Conservation (phyloP, 2,329 filamentous ascomycete species). For the Nemania sp. region DNA sequence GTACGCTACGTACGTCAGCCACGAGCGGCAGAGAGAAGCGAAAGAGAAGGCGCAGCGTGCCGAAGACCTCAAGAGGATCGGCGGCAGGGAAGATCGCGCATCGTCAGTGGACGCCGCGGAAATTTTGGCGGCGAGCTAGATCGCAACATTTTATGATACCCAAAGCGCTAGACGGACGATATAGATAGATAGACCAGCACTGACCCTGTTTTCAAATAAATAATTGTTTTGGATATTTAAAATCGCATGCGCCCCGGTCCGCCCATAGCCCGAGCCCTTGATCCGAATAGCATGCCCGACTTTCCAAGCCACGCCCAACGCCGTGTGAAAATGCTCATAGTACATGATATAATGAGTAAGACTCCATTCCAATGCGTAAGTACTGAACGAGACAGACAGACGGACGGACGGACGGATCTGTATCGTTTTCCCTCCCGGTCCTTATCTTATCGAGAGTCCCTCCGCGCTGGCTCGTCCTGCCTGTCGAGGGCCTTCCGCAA, state of each 20-base stretch:
- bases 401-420: not conserved
- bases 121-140: slow-evolving; percentile 60
- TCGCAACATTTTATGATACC: slow-evolving; percentile 34
- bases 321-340: slow-evolving; percentile 22
- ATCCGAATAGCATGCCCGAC: slow-evolving; percentile 25
- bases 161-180: slow-evolving; percentile 25
- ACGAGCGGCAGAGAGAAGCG: slow-evolving; percentile 54
- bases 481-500: slow-evolving; percentile 51
- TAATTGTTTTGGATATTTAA: slow-evolving; percentile 1
- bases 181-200: slow-evolving; percentile 13
- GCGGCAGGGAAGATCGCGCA: slow-evolving; percentile 52
- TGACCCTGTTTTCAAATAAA: slow-evolving; percentile 2
- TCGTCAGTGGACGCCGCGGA: slow-evolving; percentile 58
- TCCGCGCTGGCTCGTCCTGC: slow-evolving; percentile 29
- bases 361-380: not conserved
- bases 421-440: not conserved
- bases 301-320: slow-evolving; percentile 22
- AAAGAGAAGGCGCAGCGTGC: slow-evolving; percentile 50
- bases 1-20: slow-evolving; percentile 61
- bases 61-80: slow-evolving; percentile 49
- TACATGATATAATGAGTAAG: not conserved
- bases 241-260: not conserved
- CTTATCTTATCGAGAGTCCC: slow-evolving; percentile 5
- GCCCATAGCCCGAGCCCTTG: not conserved
- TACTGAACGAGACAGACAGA: not conserved